Evolutionary conservation across 1,284 basidiomycete species (phyloP).

Genomic region (Ganoderma leucocontextum): DNA sequence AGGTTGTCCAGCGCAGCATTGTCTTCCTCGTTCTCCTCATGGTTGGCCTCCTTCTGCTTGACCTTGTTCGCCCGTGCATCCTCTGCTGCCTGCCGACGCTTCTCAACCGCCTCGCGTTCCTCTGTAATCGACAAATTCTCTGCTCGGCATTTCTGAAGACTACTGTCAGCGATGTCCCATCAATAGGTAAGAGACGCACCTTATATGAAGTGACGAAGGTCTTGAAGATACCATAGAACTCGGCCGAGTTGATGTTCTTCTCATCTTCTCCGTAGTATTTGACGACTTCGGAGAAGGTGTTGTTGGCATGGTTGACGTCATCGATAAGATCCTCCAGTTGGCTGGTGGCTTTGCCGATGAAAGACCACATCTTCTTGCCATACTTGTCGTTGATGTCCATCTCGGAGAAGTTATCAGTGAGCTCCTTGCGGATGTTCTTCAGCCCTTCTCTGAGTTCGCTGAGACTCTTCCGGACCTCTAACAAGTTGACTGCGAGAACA

Average conservation of each 20-base stretch:
- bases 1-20: conserved; percentile 74
- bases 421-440: conserved; percentile 78
- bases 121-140: conserved; percentile 80
- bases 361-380: conserved; percentile 90
- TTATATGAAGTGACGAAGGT: conserved; percentile 93
- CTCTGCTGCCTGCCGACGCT: conserved; percentile 70
- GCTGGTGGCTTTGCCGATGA: conserved; percentile 76
- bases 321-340: conserved; percentile 86
- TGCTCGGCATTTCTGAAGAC: conserved; percentile 78
- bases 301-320: conserved; percentile 84
- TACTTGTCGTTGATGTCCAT: conserved; percentile 79
- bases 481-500: conserved; percentile 67
- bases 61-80: conserved; percentile 65
- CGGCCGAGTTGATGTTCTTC: conserved; percentile 80
- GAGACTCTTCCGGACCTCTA: conserved; percentile 79
- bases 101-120: conserved; percentile 69
- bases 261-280: conserved; percentile 93
- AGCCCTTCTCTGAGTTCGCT: conserved; percentile 82
- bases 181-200: conserved; percentile 52
- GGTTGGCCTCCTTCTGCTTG: conserved; percentile 54
- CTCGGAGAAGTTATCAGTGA: conserved; percentile 82
- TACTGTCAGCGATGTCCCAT: conserved; percentile 13
- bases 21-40: conserved; percentile 55
- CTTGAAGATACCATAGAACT: conserved; percentile 96
- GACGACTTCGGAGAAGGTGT: conserved; percentile 83